Evolutionary conservation across 2,329 filamentous ascomycete genomes (phyloP).

Genomic region (Aspergillus carbonarius): DNA sequence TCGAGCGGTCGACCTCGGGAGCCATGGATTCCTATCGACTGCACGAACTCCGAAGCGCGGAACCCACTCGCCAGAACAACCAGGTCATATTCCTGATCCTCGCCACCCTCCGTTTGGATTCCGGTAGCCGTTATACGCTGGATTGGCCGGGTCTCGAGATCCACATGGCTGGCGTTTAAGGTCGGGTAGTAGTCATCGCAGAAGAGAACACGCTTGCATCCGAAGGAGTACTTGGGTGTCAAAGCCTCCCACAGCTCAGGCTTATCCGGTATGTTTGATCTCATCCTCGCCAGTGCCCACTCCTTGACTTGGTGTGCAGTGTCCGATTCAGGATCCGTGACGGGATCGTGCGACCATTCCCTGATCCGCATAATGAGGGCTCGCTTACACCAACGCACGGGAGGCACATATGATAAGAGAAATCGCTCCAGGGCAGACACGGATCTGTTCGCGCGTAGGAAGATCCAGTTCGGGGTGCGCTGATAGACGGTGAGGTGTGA

Average conservation of each 20-base stretch:
- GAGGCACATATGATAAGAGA: slow-evolving; percentile 53
- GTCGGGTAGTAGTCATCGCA: slow-evolving; percentile 58
- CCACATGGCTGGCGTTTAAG: slow-evolving; percentile 48
- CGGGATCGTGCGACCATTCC: slow-evolving; percentile 49
- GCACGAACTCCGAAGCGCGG: slow-evolving; percentile 58
- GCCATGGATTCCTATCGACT: slow-evolving; percentile 56
- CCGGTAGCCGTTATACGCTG: slow-evolving; percentile 47
- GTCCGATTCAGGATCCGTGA: slow-evolving; percentile 40
- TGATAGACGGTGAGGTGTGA: slow-evolving; percentile 56
- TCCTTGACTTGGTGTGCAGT: slow-evolving; percentile 44
- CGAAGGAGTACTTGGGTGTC: slow-evolving; percentile 54
- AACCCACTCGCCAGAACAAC: slow-evolving; percentile 62
- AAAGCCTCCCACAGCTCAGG: slow-evolving; percentile 55
- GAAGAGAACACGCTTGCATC: slow-evolving; percentile 57
- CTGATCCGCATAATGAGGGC: slow-evolving; percentile 56
- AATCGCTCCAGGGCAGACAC: slow-evolving; percentile 45
- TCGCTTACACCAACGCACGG: slow-evolving; percentile 51
- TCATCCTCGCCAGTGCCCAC: slow-evolving; percentile 41
- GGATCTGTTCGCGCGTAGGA: slow-evolving; percentile 52
- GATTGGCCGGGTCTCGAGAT: slow-evolving; percentile 53
- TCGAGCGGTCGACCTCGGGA: slow-evolving; percentile 42
- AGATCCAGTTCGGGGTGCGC: slow-evolving; percentile 59
- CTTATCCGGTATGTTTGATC: slow-evolving; percentile 48
- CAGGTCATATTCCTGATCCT: slow-evolving; percentile 52
- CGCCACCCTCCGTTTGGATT: slow-evolving; percentile 47